Base-by-base conservation (phyloP, 176 grass and related monocot species). In the Phyllostachys edulis region DNA sequence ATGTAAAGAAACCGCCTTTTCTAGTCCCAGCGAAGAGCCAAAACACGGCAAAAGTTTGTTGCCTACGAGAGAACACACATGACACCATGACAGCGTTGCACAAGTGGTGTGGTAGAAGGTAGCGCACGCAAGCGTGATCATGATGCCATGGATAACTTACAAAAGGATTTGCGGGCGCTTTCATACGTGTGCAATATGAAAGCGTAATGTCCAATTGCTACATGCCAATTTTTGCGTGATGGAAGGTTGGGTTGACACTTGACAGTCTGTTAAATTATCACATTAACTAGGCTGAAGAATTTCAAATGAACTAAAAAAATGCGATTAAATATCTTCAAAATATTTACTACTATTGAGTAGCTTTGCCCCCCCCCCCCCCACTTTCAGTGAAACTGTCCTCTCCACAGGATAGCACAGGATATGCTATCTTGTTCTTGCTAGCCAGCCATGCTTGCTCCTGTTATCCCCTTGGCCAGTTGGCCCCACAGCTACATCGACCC, bases 401-500 rank as follows among this genome's bases (percentile, higher is more conserved):
- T 41, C 42, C 59, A 65, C 40, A 29, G 0, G 59, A 64, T 46
- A 78, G 8, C 38, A 29, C 32, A 54, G 1, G 51, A 82, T 16
- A n/a, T 50, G 41, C 10, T 23, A 5, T 5, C 69, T 6, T 63
- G 55, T 63, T 55, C 52, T 50, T 18, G 36, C 20, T 37, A 10
- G 49, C 5, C 5, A 77, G 21, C 17, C 74, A 59, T 85, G 60
- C 51, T 13, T 40, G 69, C 76, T 36, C 40, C 26, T 50, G 69
- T 69, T 21, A 63, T 81, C 2, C 18, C 5, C 10, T 29, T 29
- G 29, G n/a, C n/a, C n/a, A n/a, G n/a, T 77, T 56, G 18, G 83
- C 77, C 70, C 71, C 88, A 55, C 88, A 3, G 63, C 77, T 41
- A 60, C 80, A 71, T 51, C 0, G 42, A 14, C 23, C 4, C 12